Evolutionary conservation across 345 rosid species (phyloP), one percentile per base, ranked within the genome.

Genomic region (Syzygium oleosum): DNA sequence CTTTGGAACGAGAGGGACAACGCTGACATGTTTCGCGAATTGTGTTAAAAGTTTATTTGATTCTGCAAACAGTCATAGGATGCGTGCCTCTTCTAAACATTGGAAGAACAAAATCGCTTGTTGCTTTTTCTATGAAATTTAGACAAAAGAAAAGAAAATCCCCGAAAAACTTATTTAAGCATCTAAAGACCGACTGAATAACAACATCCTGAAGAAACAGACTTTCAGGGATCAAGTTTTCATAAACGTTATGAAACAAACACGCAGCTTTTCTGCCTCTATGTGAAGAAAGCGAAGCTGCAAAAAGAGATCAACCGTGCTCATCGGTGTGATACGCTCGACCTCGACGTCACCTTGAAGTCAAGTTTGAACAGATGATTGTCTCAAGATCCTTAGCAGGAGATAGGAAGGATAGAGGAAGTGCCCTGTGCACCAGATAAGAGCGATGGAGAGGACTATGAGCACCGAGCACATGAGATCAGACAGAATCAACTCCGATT

Each of bases 11-110:
- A 73, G 49, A 38, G 73, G 73, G 73, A 61, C 73, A 6, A 61
- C 17, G 34, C 17, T 3, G 34, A 2, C 73, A 61, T 61, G 2
- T 0, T 19, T 34, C 0, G 23, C 8, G 14, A 38, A 38, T 34
- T 0, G 14, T 10, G 49, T 73, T 38, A 1, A 34, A 52, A 68
- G 25, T 0, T 19, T 9, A 34, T 73, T 4, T 4, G 4, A 73
- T 23, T 10, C 5, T 23, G 29, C 29, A 25, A 25, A 58, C 13
- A 10, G 63, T 25, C n/a, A 58, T 5, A 58, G 29, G 27, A 23
- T 58, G 29, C 5, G 63, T 10, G 29, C 63, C 5, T 23, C n/a
- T 56, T 56, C 13, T 56, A 23, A 23, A 9, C 63, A 56, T 56
- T 23, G 12, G 63, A 56, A 23, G n/a, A 25, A 58, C 29, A 1